Conservation (phyloP, 208 protist genomes). For the Trypanosoma conorhini region DNA sequence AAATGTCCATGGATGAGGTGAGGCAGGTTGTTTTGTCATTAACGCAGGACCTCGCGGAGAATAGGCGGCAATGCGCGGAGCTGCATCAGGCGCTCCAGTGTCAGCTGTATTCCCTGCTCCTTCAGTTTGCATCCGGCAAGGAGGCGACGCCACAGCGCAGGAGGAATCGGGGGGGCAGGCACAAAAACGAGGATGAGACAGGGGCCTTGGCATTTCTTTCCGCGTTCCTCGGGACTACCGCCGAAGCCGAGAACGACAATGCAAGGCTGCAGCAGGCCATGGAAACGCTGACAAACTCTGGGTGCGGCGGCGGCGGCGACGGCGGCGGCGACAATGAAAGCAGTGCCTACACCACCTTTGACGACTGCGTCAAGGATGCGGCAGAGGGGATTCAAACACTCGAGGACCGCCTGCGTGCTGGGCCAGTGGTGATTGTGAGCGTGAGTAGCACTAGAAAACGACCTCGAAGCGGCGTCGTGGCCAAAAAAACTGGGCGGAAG, state of each 20-base stretch:
- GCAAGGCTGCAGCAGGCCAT: background rate
- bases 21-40: constrained; percentile 13
- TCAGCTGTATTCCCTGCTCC: constrained; percentile 2
- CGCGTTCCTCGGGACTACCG: background rate
- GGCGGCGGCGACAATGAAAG: too few relatives aligned
- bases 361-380: constrained; percentile 15
- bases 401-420: constrained; percentile 9
- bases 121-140: background rate
- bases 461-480: background rate
- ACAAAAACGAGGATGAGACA: background rate
- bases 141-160: background rate
- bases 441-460: background rate
- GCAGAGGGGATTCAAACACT: constrained; percentile 11
- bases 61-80: background rate
- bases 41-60: background rate
- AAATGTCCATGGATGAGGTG: background rate
- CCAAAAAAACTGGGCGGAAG: background rate
- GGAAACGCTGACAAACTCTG: background rate
- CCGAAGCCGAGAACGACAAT: background rate
- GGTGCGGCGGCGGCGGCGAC: too few relatives aligned
- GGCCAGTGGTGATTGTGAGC: background rate
- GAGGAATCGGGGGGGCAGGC: background rate
- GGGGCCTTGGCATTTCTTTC: background rate
- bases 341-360: constrained; percentile 1
- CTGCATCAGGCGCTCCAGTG: background rate